phyloP scores from a whole-genome alignment of 2,329 filamentous ascomycete genomes.

The Penicillium sp. region DNA sequence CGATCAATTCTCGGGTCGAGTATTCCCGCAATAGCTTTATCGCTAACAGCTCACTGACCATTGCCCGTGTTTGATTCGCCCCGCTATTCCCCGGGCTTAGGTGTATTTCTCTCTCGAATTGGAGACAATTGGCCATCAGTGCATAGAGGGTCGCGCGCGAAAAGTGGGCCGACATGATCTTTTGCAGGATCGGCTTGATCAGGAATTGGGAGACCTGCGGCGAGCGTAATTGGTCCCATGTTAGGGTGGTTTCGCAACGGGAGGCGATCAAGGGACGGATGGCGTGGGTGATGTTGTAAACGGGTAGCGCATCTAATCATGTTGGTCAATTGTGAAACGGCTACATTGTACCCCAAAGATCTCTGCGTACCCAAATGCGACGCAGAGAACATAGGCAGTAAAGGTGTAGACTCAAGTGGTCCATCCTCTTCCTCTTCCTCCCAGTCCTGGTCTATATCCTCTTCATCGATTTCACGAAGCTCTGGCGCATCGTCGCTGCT shows the following conservation, averaged over 20 bases:
- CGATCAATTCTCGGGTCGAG: slow-evolving; percentile 82
- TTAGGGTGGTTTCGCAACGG: slow-evolving; percentile 84
- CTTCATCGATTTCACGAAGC: slow-evolving; percentile 35
- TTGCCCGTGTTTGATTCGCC: slow-evolving; percentile 76
- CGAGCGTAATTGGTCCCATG: slow-evolving; percentile 94
- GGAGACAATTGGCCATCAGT: slow-evolving; percentile 87
- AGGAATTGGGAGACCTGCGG: slow-evolving; percentile 95
- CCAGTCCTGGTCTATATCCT: slow-evolving; percentile 37
- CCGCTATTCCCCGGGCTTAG: slow-evolving; percentile 79
- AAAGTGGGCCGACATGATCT: slow-evolving; percentile 79
- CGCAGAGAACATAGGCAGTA: slow-evolving; percentile 76
- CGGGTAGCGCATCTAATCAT: slow-evolving; percentile 70
- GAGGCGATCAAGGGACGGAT: slow-evolving; percentile 81
- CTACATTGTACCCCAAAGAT: neutral
- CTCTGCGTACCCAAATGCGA: slow-evolving; percentile 64
- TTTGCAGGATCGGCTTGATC: slow-evolving; percentile 90
- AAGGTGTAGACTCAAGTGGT: slow-evolving; percentile 47
- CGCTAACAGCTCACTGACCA: slow-evolving; percentile 86
- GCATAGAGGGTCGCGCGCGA: slow-evolving; percentile 84
- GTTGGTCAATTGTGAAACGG: neutral
- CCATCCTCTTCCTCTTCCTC: slow-evolving; percentile 44
- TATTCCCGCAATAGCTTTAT: slow-evolving; percentile 90
- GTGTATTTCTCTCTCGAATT: slow-evolving; percentile 85
- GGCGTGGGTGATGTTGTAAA: slow-evolving; percentile 87
- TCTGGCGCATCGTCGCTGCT: slow-evolving; percentile 16